These are phyloP conservation scores for Lasiodiplodia sp. DNA, from an alignment of 2,329 filamentous ascomycete species.

Conservation along the genomic window DNA sequence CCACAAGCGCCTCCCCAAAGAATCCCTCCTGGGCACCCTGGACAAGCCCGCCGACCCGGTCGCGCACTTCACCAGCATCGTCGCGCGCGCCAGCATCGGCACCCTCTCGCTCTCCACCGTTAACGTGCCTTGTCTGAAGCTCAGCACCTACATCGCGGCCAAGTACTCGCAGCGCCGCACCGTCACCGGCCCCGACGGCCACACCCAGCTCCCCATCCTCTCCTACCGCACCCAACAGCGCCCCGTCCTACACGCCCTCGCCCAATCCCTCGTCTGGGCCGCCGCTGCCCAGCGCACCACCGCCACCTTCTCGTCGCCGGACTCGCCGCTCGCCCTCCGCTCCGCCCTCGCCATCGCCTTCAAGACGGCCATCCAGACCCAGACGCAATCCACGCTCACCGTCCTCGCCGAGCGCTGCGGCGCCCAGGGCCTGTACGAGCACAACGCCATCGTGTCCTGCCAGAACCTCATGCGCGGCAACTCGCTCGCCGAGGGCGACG, in stretches of 20 bases:
- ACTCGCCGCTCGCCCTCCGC: background rate
- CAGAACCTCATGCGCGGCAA: slow-evolving; percentile 22
- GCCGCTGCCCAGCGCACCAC: background rate
- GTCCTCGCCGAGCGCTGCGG: slow-evolving; percentile 6
- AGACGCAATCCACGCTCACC: background rate
- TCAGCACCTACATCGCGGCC: slow-evolving; percentile 17
- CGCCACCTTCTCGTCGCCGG: background rate
- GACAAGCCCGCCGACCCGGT: slow-evolving; percentile 34
- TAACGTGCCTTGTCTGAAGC: slow-evolving; percentile 25
- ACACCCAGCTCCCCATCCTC: background rate
- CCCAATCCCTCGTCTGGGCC: slow-evolving; percentile 9
- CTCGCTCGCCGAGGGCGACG: slow-evolving; percentile 15
- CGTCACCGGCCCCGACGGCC: background rate
- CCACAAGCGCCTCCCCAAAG: slow-evolving; percentile 39
- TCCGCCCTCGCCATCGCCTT: slow-evolving; percentile 3
- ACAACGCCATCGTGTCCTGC: slow-evolving; percentile 6
- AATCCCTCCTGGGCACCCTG: slow-evolving; percentile 40
- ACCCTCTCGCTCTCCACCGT: slow-evolving; percentile 24
- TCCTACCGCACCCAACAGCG: background rate
- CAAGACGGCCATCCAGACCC: background rate
- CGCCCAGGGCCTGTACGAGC: slow-evolving; percentile 18
- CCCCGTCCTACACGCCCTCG: background rate
- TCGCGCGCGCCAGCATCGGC: slow-evolving; percentile 24
- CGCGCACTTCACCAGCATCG: slow-evolving; percentile 37
- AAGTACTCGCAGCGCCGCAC: background rate